Evolutionary conservation across 2,329 filamentous ascomycete genomes (phyloP), one percentile per base, ranked within the genome.

Genomic region (Colletotrichum gigasporum): DNA sequence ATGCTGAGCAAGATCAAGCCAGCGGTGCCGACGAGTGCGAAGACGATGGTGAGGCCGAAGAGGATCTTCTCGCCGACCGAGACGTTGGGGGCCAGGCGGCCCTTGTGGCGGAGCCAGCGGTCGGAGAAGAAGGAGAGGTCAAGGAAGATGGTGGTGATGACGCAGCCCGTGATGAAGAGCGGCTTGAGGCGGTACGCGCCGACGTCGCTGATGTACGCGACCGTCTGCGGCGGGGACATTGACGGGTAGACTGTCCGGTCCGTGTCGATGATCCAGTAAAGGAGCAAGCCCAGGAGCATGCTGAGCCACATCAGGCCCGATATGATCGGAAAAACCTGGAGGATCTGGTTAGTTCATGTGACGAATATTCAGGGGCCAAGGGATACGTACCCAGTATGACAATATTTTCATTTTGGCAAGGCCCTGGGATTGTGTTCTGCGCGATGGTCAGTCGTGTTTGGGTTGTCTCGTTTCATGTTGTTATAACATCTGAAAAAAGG

Each of bases 1-100:
- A 97, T 89, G 67, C 90, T 90, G 39, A 99, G 83, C 5, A 94
- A 82, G 67, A 97, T 93, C 44, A 99, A 79, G 3, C 95, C 95
- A 0, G 84, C 83, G 0, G 92, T 94, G 53, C 96, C 96, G 22
- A 90, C 78, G 42, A 95, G 73, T 10, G 94, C 91, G 66, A 90
- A 88, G 28, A 89, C 42, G 48, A 94, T 92, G 44, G 85, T 86
- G 42, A 91, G 75, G 2, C 74, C 75, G 5, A 83, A 87, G 20
- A 93, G 82, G 4, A 88, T 70, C 76, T 90, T 92, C 74, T 94
- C 89, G 61, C 76, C 80, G 8, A 72, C 69, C 7, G 86, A 88
- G 10, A 85, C 79, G 78, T 97, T 97, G 67, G 87, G 90, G 2
- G 90, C 87, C 26, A 98, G 84, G 12, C 93, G 90, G 8, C 93